Evolutionary conservation across 768 basidiomycete genomes (phyloP).

Genomic region (Zangia roseola): DNA sequence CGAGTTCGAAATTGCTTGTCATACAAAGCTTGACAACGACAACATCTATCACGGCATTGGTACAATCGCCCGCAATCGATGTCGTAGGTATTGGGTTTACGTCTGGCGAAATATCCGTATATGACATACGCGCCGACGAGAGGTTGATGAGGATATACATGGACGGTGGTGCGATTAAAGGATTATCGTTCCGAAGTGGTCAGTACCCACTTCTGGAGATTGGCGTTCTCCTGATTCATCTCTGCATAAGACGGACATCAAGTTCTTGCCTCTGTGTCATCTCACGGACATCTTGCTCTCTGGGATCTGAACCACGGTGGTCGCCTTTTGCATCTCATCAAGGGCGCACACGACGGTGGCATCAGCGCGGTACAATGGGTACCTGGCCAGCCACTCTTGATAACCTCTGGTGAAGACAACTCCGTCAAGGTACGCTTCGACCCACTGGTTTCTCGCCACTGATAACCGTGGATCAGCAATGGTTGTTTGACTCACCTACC

Average conservation of each 20-base stretch:
- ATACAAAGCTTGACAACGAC: conserved; percentile 30
- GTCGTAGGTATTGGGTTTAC: conserved; percentile 91
- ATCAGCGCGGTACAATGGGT: conserved; percentile 89
- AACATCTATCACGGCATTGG: conserved; percentile 63
- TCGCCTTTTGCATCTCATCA: conserved; percentile 77
- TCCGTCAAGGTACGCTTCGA: conserved; percentile 74
- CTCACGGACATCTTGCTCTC: conserved; percentile 83
- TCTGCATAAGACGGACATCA: conserved; percentile 71
- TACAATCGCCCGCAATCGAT: conserved; percentile 94
- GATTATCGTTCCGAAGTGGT: conserved; percentile 88
- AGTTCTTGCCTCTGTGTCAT: conserved; percentile 83
- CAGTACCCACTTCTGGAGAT: conserved; percentile 21
- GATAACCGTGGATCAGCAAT: conserved; percentile 65
- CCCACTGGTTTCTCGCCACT: not conserved
- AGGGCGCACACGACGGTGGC: conserved; percentile 86
- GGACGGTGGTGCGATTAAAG: conserved; percentile 78
- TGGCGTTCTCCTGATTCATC: conserved; percentile 1
- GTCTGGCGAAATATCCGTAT: conserved; percentile 83
- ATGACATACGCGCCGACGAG: conserved; percentile 90
- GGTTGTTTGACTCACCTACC: conserved; percentile 92
- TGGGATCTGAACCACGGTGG: conserved; percentile 91
- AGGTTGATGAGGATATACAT: conserved; percentile 85
- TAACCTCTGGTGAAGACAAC: conserved; percentile 92
- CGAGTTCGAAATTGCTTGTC: conserved; percentile 50
- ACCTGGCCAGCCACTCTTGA: conserved; percentile 85